Conservation (phyloP, 1,284 basidiomycete genomes). For the Porogramme epimiltina region DNA sequence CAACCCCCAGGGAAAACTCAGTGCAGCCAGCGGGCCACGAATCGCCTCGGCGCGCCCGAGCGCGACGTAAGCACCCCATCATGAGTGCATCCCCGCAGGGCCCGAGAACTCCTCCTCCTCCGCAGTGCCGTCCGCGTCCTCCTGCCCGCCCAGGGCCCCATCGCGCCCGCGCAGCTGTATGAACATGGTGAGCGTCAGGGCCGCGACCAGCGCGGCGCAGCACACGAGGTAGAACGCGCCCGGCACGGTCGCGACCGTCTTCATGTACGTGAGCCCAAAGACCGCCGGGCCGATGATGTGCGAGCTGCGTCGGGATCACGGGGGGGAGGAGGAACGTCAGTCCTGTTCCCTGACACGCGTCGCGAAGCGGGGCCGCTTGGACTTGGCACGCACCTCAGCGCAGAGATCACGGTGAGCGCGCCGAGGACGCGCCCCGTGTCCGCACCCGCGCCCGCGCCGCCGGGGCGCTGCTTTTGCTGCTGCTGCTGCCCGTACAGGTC, state of each 20-base stretch:
- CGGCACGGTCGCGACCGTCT: slow-evolving; percentile 56
- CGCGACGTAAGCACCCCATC: no score
- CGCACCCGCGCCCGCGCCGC: no score
- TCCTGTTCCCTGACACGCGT: no score
- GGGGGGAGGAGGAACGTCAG: no score
- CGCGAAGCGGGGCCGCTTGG: background rate
- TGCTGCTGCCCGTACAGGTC: slow-evolving; percentile 53
- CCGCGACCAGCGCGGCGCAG: slow-evolving; percentile 35
- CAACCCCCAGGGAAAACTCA: no score
- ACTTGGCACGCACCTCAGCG: slow-evolving; percentile 52
- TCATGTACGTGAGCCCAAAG: slow-evolving; percentile 58
- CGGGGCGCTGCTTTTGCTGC: no score
- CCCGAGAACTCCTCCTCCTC: background rate
- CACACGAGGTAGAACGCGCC: slow-evolving; percentile 56
- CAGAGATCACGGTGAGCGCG: slow-evolving; percentile 66
- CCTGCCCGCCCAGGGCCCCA: background rate
- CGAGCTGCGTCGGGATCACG: no score
- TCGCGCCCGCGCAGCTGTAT: slow-evolving; percentile 37
- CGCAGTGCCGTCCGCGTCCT: background rate
- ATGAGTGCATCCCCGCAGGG: background rate
- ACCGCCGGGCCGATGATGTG: slow-evolving; percentile 57
- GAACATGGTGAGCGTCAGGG: slow-evolving; percentile 43
- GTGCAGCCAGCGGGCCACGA: no score
- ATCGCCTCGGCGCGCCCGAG: no score
- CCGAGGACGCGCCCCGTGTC: slow-evolving; percentile 69